These are phyloP conservation scores for Pythium apleroticum DNA, from an alignment of 352 stramenopile species.

Conservation along the genomic window DNA sequence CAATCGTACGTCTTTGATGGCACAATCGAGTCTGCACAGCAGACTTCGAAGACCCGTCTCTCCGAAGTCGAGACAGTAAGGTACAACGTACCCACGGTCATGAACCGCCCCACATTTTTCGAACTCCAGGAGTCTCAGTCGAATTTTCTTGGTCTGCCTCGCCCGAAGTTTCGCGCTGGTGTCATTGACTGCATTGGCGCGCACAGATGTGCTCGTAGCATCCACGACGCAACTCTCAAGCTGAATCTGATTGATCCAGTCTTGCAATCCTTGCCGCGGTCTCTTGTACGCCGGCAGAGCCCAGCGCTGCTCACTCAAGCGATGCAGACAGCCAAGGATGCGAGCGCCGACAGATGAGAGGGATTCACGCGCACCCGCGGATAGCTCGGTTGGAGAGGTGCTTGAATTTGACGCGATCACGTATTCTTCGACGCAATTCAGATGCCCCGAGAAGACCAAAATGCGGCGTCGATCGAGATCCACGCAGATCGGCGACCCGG, in stretches of 20 bases:
- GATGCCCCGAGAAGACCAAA: conserved; percentile 62
- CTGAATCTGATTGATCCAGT: conserved; percentile 45
- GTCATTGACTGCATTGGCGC: conserved; percentile 12
- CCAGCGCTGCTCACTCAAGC: conserved; percentile 39
- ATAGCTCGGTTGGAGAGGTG: not conserved
- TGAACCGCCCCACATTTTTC: conserved; percentile 4
- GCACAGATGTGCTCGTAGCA: conserved; percentile 5
- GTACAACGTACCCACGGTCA: conserved; percentile 49
- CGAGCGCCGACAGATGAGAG: conserved; percentile 32
- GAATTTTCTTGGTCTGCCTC: conserved; percentile 65
- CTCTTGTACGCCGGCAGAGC: conserved; percentile 50
- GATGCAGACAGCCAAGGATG: conserved; percentile 37
- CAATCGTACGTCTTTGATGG: not conserved
- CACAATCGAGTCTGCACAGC: conserved; percentile 12
- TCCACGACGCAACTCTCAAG: conserved; percentile 11
- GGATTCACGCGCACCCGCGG: not conserved
- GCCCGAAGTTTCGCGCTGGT: conserved; percentile 38
- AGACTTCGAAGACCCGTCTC: conserved; percentile 37
- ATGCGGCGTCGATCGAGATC: conserved; percentile 46
- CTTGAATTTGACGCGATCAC: conserved; percentile 6
- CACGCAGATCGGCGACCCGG: conserved; percentile 64
- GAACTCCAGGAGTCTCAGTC: conserved; percentile 36
- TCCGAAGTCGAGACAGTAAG: conserved; percentile 63
- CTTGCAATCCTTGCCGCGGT: conserved; percentile 40
- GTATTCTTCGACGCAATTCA: conserved; percentile 75